Percentiles rank a stretch among this genome's conserved stretches.
phyloP scores from a whole-genome alignment of 495 filamentous ascomycete genomes.

The Bathelium albidoporum region DNA sequence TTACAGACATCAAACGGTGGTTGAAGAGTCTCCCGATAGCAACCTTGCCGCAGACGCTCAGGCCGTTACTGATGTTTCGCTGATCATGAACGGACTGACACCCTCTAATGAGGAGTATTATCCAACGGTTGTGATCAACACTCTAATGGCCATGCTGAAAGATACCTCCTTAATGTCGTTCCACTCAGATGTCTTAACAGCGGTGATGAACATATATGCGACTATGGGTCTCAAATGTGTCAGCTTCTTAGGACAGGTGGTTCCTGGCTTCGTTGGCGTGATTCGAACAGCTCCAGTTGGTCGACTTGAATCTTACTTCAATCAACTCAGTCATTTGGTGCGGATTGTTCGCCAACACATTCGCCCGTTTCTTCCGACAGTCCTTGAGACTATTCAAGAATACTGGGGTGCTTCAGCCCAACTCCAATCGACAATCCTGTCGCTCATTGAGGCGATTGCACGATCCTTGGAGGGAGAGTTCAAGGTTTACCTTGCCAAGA shows the following conservation, averaged over 20 bases:
- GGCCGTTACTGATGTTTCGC: constrained; percentile 77
- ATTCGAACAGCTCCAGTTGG: constrained; percentile 59
- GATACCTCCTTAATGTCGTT: constrained; percentile 80
- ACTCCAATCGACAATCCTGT: constrained; percentile 80
- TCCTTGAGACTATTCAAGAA: constrained; percentile 71
- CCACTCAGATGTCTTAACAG: constrained; percentile 93
- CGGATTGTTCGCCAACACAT: constrained; percentile 95
- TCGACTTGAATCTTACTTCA: constrained; percentile 89
- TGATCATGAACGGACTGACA: constrained; percentile 96
- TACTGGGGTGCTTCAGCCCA: constrained; percentile 71
- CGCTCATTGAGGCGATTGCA: constrained; percentile 86
- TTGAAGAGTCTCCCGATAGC: constrained; percentile 50
- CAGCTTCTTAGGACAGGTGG: constrained; percentile 80
- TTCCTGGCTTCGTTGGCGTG: constrained; percentile 83
- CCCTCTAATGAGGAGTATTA: constrained; percentile 97
- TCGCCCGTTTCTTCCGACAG: constrained; percentile 70
- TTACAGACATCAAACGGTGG: constrained; percentile 65
- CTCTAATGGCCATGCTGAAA: constrained; percentile 78
- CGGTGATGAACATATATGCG: constrained; percentile 97
- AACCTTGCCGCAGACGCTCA: constrained; percentile 53
- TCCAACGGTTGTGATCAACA: constrained; percentile 94
- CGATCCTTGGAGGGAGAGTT: constrained; percentile 92
- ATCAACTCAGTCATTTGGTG: constrained; percentile 84
- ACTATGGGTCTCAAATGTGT: constrained; percentile 93
- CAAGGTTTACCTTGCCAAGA: constrained; percentile 77